These are phyloP conservation scores for Symbiotaphrina buchneri DNA, from an alignment of 495 filamentous ascomycete species.

Conservation along the genomic window DNA sequence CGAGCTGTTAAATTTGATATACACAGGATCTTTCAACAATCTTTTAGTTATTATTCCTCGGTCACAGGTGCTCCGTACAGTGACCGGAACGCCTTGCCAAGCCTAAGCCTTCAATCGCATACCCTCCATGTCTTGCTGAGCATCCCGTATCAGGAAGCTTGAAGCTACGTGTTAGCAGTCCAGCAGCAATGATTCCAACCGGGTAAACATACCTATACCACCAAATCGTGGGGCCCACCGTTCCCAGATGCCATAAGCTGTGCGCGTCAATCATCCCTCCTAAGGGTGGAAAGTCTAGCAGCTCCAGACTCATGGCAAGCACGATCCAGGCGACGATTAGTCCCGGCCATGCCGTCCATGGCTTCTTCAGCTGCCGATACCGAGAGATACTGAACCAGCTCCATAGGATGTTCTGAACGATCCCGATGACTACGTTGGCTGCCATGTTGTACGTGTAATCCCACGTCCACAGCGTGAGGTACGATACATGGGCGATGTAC, in stretches of 20 bases:
- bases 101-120: slow-evolving; percentile 10
- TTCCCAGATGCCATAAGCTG: slow-evolving; percentile 88
- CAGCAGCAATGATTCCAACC: slow-evolving; percentile 2
- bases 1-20: too few relatives aligned
- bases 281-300: slow-evolving; percentile 81
- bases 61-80: background rate
- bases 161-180: slow-evolving; percentile 1
- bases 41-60: background rate
- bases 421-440: slow-evolving; percentile 68
- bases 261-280: slow-evolving; percentile 77
- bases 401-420: slow-evolving; percentile 70
- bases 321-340: slow-evolving; percentile 85
- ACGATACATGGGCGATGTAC: slow-evolving; percentile 60
- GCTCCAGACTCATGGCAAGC: slow-evolving; percentile 81
- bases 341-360: slow-evolving; percentile 81
- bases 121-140: slow-evolving; percentile 11
- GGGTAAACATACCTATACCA: slow-evolving; percentile 81
- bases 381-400: slow-evolving; percentile 54
- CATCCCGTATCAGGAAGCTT: slow-evolving; percentile 12
- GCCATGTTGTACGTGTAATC: slow-evolving; percentile 97
- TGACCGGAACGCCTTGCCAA: background rate
- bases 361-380: slow-evolving; percentile 41
- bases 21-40: too few relatives aligned
- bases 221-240: slow-evolving; percentile 68
- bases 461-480: slow-evolving; percentile 70